Evolutionary conservation across 2,329 filamentous ascomycete genomes (phyloP), one percentile per base, ranked within the genome.

Genomic region (Periconia sp.): DNA sequence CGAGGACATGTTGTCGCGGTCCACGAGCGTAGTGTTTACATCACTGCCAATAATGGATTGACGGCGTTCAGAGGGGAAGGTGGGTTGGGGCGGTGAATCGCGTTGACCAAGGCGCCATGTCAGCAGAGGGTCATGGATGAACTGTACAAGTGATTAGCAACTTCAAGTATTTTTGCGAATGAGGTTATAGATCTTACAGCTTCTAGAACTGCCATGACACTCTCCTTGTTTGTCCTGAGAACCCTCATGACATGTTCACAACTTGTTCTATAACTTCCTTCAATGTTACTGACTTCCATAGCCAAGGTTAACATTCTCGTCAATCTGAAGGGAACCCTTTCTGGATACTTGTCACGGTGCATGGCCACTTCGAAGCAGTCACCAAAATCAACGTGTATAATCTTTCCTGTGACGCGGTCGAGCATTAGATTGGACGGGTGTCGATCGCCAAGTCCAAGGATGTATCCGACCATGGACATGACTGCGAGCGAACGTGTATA

Each of bases 391-490:
- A 99, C 97, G 72, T 99, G 94, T 61, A 99, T 88, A 58, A 99
- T 94, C 79, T 96, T 96, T 70, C 94, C 94, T 1, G 93, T 97
- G 56, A 95, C 86, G 40, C 92, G 89, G 74, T 99, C 94, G 41
- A 99, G 87, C 89, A 99, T 95, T 68, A 99, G 79, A 74, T 99
- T 99, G 56, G 92, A 97, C 37, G 95, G 95, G 76, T 99, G 94
- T 45, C 95, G 88, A 77, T 99, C 94, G 50, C 94, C 94, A 14
- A 99, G 81, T 55, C 94, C 95, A 19, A 99, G 85, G 60, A 99
- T 97, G 74, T 99, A 99, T 59, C 94, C 94, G n/a, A 97, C 94
- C 92, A 99, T 99, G n/a, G 92, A 97, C 94, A 99, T 99, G 66
- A 99, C 94, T 64, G 91, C 94, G 1, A 99, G 82, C 1, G 93